phyloP scores from a whole-genome alignment of 352 stramenopile species.

The Phytophthora melonis region DNA sequence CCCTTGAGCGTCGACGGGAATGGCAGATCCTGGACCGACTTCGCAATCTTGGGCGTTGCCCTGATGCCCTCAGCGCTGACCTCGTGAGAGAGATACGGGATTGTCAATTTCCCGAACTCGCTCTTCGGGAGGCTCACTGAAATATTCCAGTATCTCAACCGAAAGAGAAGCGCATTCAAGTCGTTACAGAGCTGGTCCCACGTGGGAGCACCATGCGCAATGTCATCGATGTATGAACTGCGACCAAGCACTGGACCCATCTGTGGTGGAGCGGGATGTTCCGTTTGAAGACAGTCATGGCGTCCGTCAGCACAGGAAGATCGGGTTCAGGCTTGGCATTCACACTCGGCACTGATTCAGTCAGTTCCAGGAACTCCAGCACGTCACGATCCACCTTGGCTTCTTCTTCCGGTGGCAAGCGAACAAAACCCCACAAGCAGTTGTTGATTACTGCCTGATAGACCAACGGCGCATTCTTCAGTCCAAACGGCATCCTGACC shows the following conservation, averaged over 20 bases:
- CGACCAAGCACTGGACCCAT: neutral
- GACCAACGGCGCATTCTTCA: neutral
- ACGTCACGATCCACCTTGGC: conserved; percentile 1
- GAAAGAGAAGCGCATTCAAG: neutral
- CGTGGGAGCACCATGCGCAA: neutral
- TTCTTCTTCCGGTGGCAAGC: neutral
- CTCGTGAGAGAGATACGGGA: too few species aligned
- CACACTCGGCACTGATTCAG: neutral
- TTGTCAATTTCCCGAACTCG: neutral
- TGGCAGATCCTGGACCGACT: too few species aligned
- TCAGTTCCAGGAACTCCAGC: neutral
- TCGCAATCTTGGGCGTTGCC: too few species aligned
- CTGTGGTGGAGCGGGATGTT: neutral
- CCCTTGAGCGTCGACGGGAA: too few species aligned
- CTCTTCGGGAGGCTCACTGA: conserved; percentile 10
- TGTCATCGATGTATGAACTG: conserved; percentile 11
- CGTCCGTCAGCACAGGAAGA: neutral
- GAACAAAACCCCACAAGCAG: conserved; percentile 6
- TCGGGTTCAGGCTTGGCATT: neutral
- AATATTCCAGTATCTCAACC: conserved; percentile 11
- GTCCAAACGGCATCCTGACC: neutral
- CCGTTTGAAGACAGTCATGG: neutral
- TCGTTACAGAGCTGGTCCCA: conserved; percentile 7
- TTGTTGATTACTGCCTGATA: conserved; percentile 3
- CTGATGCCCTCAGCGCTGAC: too few species aligned